Conservation (phyloP, 2,329 filamentous ascomycete genomes). For the Paramyrothecium roridum region DNA sequence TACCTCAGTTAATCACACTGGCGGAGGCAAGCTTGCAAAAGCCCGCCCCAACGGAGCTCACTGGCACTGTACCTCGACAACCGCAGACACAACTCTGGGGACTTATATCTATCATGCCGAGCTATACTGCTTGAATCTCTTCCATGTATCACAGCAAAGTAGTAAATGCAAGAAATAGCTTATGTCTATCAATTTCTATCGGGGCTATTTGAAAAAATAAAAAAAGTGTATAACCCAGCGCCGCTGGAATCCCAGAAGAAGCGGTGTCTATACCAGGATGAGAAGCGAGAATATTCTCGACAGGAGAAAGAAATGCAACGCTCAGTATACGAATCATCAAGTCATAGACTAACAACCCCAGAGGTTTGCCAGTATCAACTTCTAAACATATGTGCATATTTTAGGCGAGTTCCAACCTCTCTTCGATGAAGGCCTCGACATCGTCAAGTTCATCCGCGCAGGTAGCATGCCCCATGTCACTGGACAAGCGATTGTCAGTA, state of each 20-base stretch:
- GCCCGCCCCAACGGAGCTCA: too few species aligned
- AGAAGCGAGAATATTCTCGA: background rate
- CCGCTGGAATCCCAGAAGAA: background rate
- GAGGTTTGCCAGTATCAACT: background rate
- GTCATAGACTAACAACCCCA: background rate
- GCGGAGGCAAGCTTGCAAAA: too few species aligned
- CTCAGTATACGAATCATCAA: background rate
- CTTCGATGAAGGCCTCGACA: constrained; percentile 58
- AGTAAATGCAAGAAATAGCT: too few species aligned
- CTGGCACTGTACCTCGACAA: too few species aligned
- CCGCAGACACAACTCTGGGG: too few species aligned
- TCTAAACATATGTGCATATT: background rate
- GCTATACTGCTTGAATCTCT: too few species aligned
- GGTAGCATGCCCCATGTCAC: constrained; percentile 72
- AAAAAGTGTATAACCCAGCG: background rate
- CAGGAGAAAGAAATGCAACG: background rate
- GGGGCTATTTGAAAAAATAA: background rate
- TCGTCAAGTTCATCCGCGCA: constrained; percentile 78
- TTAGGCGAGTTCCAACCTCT: constrained; percentile 35
- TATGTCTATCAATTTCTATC: too few species aligned
- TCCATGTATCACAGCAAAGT: too few species aligned
- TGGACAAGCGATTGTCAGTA: constrained; percentile 22
- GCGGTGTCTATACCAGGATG: background rate
- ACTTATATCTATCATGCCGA: too few species aligned
- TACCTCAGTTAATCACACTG: too few species aligned